phyloP scores from a whole-genome alignment of 768 basidiomycete species.

The Boletus rufocinnamomeus region DNA sequence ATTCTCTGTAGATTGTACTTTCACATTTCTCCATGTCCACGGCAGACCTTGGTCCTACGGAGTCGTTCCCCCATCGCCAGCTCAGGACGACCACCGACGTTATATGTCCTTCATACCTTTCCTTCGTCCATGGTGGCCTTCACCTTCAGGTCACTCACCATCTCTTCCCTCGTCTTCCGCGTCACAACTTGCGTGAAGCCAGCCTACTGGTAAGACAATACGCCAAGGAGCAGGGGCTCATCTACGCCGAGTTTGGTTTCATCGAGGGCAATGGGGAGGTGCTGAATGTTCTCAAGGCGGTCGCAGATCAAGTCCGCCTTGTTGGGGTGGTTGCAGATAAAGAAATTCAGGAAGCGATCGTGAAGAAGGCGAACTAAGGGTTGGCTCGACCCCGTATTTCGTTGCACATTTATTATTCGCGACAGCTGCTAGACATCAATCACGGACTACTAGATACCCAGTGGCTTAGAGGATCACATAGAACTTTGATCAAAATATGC shows the following conservation, averaged over 20 bases:
- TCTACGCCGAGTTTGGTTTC: slow-evolving; percentile 92
- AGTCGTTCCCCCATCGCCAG: slow-evolving; percentile 93
- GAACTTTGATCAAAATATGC: neutral
- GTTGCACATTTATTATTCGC: slow-evolving; percentile 1
- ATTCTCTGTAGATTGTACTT: slow-evolving; percentile 71
- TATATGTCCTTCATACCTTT: slow-evolving; percentile 78
- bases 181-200: slow-evolving; percentile 88
- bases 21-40: slow-evolving; percentile 98
- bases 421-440: neutral
- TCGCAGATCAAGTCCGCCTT: slow-evolving; percentile 86
- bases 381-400: neutral
- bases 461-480: neutral
- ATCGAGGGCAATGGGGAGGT: slow-evolving; percentile 85
- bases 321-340: slow-evolving; percentile 78
- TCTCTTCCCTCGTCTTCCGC: slow-evolving; percentile 91
- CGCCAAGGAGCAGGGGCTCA: slow-evolving; percentile 79
- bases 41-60: slow-evolving; percentile 82
- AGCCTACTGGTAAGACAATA: slow-evolving; percentile 85
- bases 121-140: slow-evolving; percentile 94
- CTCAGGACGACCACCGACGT: slow-evolving; percentile 98
- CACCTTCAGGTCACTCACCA: slow-evolving; percentile 98
- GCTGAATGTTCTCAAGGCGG: slow-evolving; percentile 73
- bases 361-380: slow-evolving; percentile 40
- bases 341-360: slow-evolving; percentile 67
- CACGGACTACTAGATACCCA: slow-evolving; percentile 20